A percentile compares a stretch with the other conserved stretches of the same genome.
These are phyloP conservation scores for Meyerozyma athensensis DNA, from an alignment of 1,139 yeast species.

Conservation along the genomic window DNA sequence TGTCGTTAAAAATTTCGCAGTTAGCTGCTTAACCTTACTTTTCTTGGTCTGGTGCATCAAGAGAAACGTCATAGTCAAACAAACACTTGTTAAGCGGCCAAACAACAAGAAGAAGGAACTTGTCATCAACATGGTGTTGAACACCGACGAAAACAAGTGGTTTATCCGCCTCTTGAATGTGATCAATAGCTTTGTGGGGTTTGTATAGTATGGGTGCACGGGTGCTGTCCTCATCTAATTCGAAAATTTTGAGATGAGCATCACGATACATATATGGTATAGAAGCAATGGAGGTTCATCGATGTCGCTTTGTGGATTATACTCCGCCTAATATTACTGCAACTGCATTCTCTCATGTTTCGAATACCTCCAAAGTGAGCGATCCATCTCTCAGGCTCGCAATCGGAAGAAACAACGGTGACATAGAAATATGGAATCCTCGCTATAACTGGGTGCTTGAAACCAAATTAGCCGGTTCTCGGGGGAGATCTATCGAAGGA, in stretches of 20 bases:
- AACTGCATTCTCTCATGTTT: constrained; percentile 70
- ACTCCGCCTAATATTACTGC: constrained; percentile 84
- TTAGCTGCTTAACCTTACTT: constrained; percentile 34
- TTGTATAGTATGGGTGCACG: constrained; percentile 24
- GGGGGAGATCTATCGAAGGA: constrained; percentile 84
- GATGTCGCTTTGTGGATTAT: constrained; percentile 90
- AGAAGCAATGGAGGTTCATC: constrained; percentile 65
- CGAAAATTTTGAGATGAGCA: constrained; percentile 5
- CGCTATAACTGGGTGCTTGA: constrained; percentile 55
- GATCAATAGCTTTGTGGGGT: constrained; percentile 42
- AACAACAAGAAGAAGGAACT: constrained; percentile 32
- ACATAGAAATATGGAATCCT: constrained; percentile 96
- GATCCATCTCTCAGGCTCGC: constrained; percentile 74
- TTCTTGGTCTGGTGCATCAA: constrained; percentile 43
- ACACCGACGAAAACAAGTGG: constrained; percentile 45
- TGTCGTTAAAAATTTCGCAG: constrained; percentile 32
- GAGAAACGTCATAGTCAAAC: constrained; percentile 36
- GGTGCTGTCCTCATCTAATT: background rate
- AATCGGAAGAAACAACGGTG: constrained; percentile 91
- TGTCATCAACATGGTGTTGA: constrained; percentile 41
- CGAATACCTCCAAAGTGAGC: constrained; percentile 42
- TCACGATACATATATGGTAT: constrained; percentile 2
- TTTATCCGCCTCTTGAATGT: constrained; percentile 36
- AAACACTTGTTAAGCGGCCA: constrained; percentile 36
- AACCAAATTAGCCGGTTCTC: constrained; percentile 68